Conservation (phyloP, 371 early-diverging fungal genomes). For the Furculomyces boomerangus region DNA sequence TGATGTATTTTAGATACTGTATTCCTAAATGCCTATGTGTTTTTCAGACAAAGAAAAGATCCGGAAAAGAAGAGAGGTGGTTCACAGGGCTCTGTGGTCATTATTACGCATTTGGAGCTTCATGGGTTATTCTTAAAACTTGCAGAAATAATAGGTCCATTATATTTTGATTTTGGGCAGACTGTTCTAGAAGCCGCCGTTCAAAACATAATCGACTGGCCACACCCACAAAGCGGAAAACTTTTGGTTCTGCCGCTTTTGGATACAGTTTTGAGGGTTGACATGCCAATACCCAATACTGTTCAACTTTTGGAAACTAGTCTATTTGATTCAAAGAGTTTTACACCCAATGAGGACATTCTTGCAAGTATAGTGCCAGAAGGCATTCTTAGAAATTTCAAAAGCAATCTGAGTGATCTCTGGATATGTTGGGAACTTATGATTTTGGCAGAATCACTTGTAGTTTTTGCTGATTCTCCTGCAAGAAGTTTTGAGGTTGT, state of each 20-base stretch:
- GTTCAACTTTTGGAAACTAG: slow-evolving; percentile 69
- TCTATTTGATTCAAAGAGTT: slow-evolving; percentile 41
- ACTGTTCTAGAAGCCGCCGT: slow-evolving; percentile 66
- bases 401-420: slow-evolving; percentile 53
- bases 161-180: slow-evolving; percentile 55
- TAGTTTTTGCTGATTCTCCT: slow-evolving; percentile 80
- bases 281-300: slow-evolving; percentile 51
- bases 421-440: slow-evolving; percentile 91
- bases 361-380: slow-evolving; percentile 44
- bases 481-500: slow-evolving; percentile 69
- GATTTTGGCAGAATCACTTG: slow-evolving; percentile 78
- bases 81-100: slow-evolving; percentile 73
- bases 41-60: slow-evolving; percentile 85
- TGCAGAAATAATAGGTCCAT: slow-evolving; percentile 57
- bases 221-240: slow-evolving; percentile 10
- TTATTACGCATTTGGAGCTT: slow-evolving; percentile 74
- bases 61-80: slow-evolving; percentile 69
- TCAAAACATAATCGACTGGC: slow-evolving; percentile 67
- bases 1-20: slow-evolving; percentile 17
- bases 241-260: slow-evolving; percentile 55
- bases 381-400: slow-evolving; percentile 59
- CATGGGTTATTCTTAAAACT: slow-evolving; percentile 66
- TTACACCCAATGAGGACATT: slow-evolving; percentile 51
- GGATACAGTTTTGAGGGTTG: slow-evolving; percentile 42
- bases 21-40: slow-evolving; percentile 63